These are phyloP conservation scores for Ligustrum vulgare DNA, from an alignment of 257 asterid species.

Conservation along the genomic window DNA sequence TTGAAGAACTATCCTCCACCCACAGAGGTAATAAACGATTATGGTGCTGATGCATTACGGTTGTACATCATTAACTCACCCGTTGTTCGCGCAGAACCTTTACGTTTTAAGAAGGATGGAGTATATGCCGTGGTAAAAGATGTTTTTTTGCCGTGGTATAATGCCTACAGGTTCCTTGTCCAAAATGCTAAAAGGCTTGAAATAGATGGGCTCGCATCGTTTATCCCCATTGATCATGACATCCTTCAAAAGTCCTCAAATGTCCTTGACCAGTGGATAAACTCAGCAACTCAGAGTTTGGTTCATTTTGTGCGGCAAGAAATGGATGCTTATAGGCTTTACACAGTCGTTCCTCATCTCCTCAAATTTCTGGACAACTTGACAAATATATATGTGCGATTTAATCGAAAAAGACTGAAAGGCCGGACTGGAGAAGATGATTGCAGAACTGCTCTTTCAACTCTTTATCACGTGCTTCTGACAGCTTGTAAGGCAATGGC, in stretches of 20 bases:
- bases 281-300: slow-evolving; percentile 90
- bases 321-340: slow-evolving; percentile 92
- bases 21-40: slow-evolving; percentile 80
- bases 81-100: slow-evolving; percentile 97
- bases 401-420: slow-evolving; percentile 90
- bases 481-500: slow-evolving; percentile 98
- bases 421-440: slow-evolving; percentile 94
- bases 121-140: slow-evolving; percentile 87
- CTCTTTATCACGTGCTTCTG: slow-evolving; percentile 83
- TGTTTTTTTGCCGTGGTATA: slow-evolving; percentile 97
- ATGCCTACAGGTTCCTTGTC: slow-evolving; percentile 97
- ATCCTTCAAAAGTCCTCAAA: slow-evolving; percentile 74
- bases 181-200: slow-evolving; percentile 96
- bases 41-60: slow-evolving; percentile 96
- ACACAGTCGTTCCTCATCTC: slow-evolving; percentile 94
- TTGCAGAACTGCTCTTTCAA: slow-evolving; percentile 90
- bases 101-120: slow-evolving; percentile 92
- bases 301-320: slow-evolving; percentile 94
- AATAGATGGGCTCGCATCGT: slow-evolving; percentile 80
- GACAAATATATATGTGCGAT: slow-evolving; percentile 91
- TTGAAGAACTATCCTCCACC: slow-evolving; percentile 97
- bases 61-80: slow-evolving; percentile 95
- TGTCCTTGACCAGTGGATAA: slow-evolving; percentile 94
- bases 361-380: slow-evolving; percentile 82
- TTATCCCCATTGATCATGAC: slow-evolving; percentile 67